Base-by-base conservation (phyloP, 805 yeast genomes). In the Candida odintsovae region DNA sequence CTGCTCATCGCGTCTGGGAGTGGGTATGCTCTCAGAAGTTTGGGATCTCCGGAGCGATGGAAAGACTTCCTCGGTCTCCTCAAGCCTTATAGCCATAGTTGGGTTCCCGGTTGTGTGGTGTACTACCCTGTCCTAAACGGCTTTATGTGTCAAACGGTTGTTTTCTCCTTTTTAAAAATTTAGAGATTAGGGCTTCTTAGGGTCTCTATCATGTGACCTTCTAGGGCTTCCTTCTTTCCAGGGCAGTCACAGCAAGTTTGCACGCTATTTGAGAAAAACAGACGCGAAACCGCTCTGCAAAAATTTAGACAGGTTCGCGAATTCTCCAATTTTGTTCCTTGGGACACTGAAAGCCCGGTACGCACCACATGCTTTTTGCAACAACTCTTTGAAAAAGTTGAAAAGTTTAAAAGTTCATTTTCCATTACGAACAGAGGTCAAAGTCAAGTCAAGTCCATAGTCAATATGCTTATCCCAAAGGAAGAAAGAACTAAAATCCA, bases 401-500 rank as follows among this genome's bases (percentile, higher is more conserved):
- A 50, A 47, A 44, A 44, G 51, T 45, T 49, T 45, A 45, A 43
- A 46, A 25, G 36, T 20, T 15, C 12, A 35, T 21, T 23, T 19
- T 19, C n/a, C 43, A 44, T 18, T 39, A 22, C 39, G 37, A 31
- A 45, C 36, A 42, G 42, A 42, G 44, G 50, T 44, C 49, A 47
- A 33, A 46, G 42, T 46, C 42, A 42, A 45, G 36, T 33, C 49
- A 50, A 45, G 48, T 49, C 54, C 49, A 35, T 46, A 44, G 56
- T 44, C 61, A 59, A 54, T 71, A 94, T 94, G 99, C 84, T 94
- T 82, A 94, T 94, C 83, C 98, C 99, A 80, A 94, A 88, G 81
- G 95, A 89, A 78, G 99, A 94, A 77, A 90, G 99, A 86, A 89
- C 88, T 82, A 88, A 88, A 90, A 94, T 94, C 76, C 96, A 90